These are phyloP conservation scores for Ganoderma sinense DNA, from an alignment of 1,284 basidiomycete genomes.

Conservation along the genomic window DNA sequence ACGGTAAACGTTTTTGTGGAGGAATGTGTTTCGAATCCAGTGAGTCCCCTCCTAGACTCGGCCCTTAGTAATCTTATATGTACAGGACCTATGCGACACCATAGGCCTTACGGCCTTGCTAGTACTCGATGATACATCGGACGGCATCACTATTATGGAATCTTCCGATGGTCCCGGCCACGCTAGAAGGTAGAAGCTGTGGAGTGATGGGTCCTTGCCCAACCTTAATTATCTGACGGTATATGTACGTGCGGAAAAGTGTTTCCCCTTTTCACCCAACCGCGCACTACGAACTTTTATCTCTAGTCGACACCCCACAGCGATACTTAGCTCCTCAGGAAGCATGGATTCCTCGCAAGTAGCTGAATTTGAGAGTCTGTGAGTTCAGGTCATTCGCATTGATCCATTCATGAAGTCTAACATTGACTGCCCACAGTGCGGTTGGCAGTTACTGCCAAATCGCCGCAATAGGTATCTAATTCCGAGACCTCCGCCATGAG, in stretches of 20 bases:
- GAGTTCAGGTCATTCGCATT: neutral
- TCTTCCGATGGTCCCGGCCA: neutral
- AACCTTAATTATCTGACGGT: neutral
- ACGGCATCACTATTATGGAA: too few species aligned
- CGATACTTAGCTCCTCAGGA: neutral
- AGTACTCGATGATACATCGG: too few species aligned
- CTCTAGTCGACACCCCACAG: neutral
- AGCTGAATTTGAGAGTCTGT: neutral
- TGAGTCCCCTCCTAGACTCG: too few species aligned
- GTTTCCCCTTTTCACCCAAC: neutral
- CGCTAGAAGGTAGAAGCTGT: too few species aligned
- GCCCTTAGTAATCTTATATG: too few species aligned
- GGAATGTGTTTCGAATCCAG: too few species aligned
- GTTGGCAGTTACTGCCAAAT: neutral
- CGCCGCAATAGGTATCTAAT: neutral
- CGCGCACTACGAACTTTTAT: too few species aligned
- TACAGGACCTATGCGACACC: too few species aligned
- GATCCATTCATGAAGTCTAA: neutral
- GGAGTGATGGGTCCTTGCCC: neutral
- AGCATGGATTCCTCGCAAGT: neutral
- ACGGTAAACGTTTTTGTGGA: too few species aligned
- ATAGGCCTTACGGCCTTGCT: too few species aligned
- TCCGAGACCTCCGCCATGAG: neutral
- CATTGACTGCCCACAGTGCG: neutral
- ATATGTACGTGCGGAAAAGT: neutral